phyloP scores from a whole-genome alignment of 495 filamentous ascomycete genomes.

The Talaromyces thailandensis region DNA sequence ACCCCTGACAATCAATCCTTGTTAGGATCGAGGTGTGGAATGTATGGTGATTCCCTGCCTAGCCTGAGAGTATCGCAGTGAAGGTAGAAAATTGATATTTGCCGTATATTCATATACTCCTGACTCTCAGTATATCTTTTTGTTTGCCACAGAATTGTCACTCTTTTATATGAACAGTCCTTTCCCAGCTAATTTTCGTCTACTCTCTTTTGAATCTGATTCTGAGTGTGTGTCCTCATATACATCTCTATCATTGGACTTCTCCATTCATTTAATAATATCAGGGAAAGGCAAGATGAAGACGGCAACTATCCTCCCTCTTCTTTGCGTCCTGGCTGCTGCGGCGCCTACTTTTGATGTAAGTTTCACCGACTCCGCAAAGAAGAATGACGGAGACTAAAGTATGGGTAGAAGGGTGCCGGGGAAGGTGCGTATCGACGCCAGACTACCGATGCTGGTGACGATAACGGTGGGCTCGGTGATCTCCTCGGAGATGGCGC shows the following conservation, averaged over 20 bases:
- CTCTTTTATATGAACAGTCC: background rate
- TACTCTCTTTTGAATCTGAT: no score
- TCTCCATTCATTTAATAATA: background rate
- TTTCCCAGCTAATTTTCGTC: background rate
- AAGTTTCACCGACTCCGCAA: background rate
- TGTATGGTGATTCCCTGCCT: background rate
- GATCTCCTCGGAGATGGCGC: no score
- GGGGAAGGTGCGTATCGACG: background rate
- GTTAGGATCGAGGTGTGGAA: background rate
- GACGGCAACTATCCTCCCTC: background rate
- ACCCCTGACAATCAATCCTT: background rate
- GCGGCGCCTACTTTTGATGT: background rate
- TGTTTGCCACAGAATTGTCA: background rate
- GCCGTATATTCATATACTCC: background rate
- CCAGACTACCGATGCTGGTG: background rate
- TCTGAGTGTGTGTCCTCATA: no score
- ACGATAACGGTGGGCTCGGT: no score
- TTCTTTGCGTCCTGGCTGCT: background rate
- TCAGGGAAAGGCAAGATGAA: background rate
- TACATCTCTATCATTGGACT: background rate
- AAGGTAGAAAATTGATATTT: background rate
- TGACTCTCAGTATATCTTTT: background rate
- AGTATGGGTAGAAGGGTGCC: background rate
- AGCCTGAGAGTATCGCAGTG: background rate
- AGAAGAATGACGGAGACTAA: background rate